phyloP scores from a whole-genome alignment of 495 filamentous ascomycete genomes.

The Xylaria intraflava region DNA sequence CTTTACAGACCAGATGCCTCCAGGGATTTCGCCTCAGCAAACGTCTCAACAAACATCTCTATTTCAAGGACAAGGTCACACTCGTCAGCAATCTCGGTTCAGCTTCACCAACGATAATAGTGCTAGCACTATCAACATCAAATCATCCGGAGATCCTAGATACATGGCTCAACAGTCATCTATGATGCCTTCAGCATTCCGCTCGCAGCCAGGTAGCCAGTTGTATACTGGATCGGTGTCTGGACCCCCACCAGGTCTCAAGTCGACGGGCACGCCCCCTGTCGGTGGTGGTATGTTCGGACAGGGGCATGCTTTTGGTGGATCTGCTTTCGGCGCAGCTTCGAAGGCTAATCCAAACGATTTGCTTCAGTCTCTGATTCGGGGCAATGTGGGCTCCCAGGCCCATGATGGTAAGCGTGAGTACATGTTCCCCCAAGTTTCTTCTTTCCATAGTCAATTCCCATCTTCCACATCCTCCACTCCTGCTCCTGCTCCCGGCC shows the following conservation, averaged over 20 bases:
- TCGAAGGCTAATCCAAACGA: slow-evolving; percentile 57
- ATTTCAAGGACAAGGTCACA: slow-evolving; percentile 72
- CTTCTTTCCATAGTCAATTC: slow-evolving; percentile 68
- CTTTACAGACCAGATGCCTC: slow-evolving; percentile 53
- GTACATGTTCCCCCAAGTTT: slow-evolving; percentile 50
- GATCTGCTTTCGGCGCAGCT: slow-evolving; percentile 44
- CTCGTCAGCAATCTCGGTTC: slow-evolving; percentile 80
- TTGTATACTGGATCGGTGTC: slow-evolving; percentile 67
- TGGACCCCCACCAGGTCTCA: slow-evolving; percentile 90
- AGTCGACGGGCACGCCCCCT: slow-evolving; percentile 87
- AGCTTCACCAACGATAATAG: slow-evolving; percentile 68
- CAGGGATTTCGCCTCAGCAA: slow-evolving; percentile 31
- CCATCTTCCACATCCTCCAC: slow-evolving; percentile 68
- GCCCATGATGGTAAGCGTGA: slow-evolving; percentile 92
- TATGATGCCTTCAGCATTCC: slow-evolving; percentile 71
- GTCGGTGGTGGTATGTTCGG: slow-evolving; percentile 59
- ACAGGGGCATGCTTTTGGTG: slow-evolving; percentile 54
- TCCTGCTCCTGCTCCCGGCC: slow-evolving; percentile 81
- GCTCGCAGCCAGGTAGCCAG: slow-evolving; percentile 54
- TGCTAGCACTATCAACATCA: slow-evolving; percentile 59
- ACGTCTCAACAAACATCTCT: slow-evolving; percentile 42
- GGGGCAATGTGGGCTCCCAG: slow-evolving; percentile 50
- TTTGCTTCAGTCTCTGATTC: slow-evolving; percentile 70
- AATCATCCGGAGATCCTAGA: slow-evolving; percentile 75
- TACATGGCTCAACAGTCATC: slow-evolving; percentile 84